A percentile compares a stretch with the other conserved stretches of the same genome.
These are phyloP conservation scores for Protea cynaroides DNA, from an alignment of 164 flowering plant species.

Conservation along the genomic window DNA sequence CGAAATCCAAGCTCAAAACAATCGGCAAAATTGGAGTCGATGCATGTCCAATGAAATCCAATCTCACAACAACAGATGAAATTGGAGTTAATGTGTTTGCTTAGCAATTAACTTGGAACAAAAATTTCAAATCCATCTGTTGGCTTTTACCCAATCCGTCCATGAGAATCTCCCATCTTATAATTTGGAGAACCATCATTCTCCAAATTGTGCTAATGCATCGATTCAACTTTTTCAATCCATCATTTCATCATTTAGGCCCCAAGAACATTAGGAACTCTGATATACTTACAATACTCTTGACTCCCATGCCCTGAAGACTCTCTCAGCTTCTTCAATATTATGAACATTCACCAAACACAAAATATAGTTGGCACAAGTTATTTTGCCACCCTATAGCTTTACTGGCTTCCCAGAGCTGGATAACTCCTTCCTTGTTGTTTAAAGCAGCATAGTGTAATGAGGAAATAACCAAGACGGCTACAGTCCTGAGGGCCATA, in stretches of 20 bases:
- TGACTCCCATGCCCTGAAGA: too few species aligned
- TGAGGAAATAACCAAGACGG: conserved; percentile 44
- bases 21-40: too few species aligned
- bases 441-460: conserved; percentile 46
- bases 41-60: too few species aligned
- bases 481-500: conserved; percentile 23
- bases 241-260: conserved; percentile 41
- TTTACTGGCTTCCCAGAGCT: conserved; percentile 55
- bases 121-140: conserved; percentile 44
- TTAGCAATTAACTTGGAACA: too few species aligned
- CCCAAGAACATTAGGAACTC: conserved; percentile 64
- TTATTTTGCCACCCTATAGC: conserved; percentile 27
- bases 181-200: conserved; percentile 55
- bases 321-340: conserved; percentile 43
- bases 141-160: conserved; percentile 49
- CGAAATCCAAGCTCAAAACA: too few species aligned
- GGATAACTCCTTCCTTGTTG: conserved; percentile 37
- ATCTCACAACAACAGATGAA: too few species aligned
- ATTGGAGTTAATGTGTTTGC: too few species aligned
- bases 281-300: conserved; percentile 52
- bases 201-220: too few species aligned
- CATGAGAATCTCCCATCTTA: conserved; percentile 63
- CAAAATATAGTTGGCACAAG: too few species aligned
- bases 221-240: too few species aligned
- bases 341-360: conserved; percentile 60